Percentiles rank a stretch among this genome's conserved stretches.
Conservation (phyloP, 148 eudicot genomes). For the Suaeda aralocaspica region DNA sequence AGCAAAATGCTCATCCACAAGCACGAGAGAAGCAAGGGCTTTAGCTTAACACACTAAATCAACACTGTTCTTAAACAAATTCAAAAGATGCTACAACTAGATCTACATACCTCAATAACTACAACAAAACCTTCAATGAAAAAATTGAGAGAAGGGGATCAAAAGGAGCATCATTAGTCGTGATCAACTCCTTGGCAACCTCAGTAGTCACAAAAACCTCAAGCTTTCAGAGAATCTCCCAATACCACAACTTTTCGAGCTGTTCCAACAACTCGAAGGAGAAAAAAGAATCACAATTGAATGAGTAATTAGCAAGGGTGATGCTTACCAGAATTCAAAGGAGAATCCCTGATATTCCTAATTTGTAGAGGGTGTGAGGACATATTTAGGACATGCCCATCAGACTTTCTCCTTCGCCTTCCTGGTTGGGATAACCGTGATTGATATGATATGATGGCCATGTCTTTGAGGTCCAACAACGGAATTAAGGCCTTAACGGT, state of each 20-base stretch:
- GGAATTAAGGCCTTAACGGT: constrained; percentile 66
- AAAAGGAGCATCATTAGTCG: not conserved
- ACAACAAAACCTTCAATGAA: constrained; percentile 9
- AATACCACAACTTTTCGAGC: not conserved
- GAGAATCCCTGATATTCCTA: constrained; percentile 45
- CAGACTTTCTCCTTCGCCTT: constrained; percentile 68
- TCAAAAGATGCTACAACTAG: constrained; percentile 11
- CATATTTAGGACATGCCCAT: constrained; percentile 39
- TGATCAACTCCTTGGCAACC: constrained; percentile 1
- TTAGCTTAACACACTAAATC: constrained; percentile 21
- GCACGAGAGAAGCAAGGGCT: not conserved
- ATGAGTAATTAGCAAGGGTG: constrained; percentile 18
- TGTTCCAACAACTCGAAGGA: constrained; percentile 8
- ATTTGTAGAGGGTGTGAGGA: constrained; percentile 38
- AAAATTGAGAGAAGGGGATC: not conserved
- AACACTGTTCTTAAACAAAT: not conserved
- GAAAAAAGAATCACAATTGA: constrained; percentile 3
- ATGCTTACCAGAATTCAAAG: constrained; percentile 48
- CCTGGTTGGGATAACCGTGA: constrained; percentile 61
- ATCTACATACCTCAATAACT: not conserved
- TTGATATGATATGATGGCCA: constrained; percentile 68
- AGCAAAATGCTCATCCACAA: constrained; percentile 1
- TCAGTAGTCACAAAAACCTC: not conserved
- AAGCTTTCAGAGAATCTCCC: constrained; percentile 3
- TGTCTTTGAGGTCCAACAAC: constrained; percentile 68